Conservation (phyloP, 768 basidiomycete species). For the Gautieria morchelliformis region DNA sequence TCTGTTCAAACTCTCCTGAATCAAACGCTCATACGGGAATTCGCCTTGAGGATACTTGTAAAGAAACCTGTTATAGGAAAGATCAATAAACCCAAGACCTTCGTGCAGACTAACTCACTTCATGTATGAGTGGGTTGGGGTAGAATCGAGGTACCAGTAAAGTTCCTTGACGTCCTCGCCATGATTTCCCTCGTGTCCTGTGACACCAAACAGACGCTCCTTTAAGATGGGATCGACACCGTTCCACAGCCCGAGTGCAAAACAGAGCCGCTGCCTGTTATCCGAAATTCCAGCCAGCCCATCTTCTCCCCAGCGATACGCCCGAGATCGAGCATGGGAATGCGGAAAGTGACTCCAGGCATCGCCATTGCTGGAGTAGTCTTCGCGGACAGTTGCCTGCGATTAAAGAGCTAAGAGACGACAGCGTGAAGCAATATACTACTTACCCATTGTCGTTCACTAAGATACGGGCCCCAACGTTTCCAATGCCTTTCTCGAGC, state of each 20-base stretch:
- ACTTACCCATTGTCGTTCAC: slow-evolving; percentile 94
- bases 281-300: slow-evolving; percentile 96
- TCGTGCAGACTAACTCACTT: slow-evolving; percentile 32
- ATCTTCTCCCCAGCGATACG: slow-evolving; percentile 99
- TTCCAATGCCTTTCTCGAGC: slow-evolving; percentile 88
- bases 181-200: slow-evolving; percentile 96
- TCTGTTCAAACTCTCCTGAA: slow-evolving; percentile 73
- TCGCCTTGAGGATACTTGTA: slow-evolving; percentile 96
- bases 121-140: slow-evolving; percentile 99
- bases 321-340: slow-evolving; percentile 84
- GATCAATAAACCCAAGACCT: not conserved
- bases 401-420: slow-evolving; percentile 8
- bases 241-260: slow-evolving; percentile 91
- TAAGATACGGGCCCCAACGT: slow-evolving; percentile 96
- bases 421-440: not conserved
- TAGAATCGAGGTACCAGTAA: slow-evolving; percentile 97
- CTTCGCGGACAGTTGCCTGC: slow-evolving; percentile 96
- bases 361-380: slow-evolving; percentile 94
- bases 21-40: slow-evolving; percentile 92
- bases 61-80: slow-evolving; percentile 37
- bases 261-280: slow-evolving; percentile 91
- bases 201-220: slow-evolving; percentile 92
- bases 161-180: slow-evolving; percentile 99
- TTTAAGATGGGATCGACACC: slow-evolving; percentile 90
- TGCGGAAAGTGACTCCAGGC: slow-evolving; percentile 96